Percentiles rank a stretch among this genome's conserved stretches.
Conservation (phyloP, 2,329 filamentous ascomycete genomes). For the Myotisia sp. region DNA sequence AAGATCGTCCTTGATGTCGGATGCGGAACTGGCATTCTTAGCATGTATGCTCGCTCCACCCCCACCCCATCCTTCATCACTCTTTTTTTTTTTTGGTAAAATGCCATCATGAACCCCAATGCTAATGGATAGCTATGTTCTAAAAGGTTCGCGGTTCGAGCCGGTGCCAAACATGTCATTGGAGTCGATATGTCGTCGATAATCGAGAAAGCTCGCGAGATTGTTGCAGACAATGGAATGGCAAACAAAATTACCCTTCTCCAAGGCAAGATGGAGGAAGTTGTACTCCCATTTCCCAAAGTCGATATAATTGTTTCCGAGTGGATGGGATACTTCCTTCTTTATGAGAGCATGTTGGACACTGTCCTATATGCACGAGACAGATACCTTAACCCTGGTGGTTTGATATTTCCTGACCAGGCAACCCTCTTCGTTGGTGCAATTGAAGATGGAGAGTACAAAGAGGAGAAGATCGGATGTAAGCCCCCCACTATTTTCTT, state of each 20-base stretch:
- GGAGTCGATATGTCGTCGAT: constrained; percentile 99
- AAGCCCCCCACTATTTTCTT: too few species aligned
- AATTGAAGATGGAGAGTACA: constrained; percentile 98
- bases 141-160: constrained; percentile 82
- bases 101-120: too few species aligned
- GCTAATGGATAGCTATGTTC: constrained; percentile 10
- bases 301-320: constrained; percentile 99
- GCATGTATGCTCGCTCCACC: constrained; percentile 55
- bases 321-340: constrained; percentile 99
- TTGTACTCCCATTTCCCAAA: constrained; percentile 79
- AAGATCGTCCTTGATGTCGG: constrained; percentile 93
- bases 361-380: constrained; percentile 94
- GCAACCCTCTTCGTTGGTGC: constrained; percentile 92
- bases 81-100: not conserved
- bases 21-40: constrained; percentile 93
- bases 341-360: constrained; percentile 98
- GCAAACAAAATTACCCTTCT: constrained; percentile 91
- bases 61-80: constrained; percentile 1
- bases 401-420: constrained; percentile 97
- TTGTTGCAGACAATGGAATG: constrained; percentile 83
- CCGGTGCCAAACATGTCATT: constrained; percentile 95
- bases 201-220: constrained; percentile 95
- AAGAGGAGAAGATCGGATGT: constrained; percentile 99
- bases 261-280: constrained; percentile 99
- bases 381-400: constrained; percentile 71